Percentiles rank a stretch among this genome's conserved stretches.
phyloP scores from a whole-genome alignment of 306 rosid species.

The Acacia confusa region DNA sequence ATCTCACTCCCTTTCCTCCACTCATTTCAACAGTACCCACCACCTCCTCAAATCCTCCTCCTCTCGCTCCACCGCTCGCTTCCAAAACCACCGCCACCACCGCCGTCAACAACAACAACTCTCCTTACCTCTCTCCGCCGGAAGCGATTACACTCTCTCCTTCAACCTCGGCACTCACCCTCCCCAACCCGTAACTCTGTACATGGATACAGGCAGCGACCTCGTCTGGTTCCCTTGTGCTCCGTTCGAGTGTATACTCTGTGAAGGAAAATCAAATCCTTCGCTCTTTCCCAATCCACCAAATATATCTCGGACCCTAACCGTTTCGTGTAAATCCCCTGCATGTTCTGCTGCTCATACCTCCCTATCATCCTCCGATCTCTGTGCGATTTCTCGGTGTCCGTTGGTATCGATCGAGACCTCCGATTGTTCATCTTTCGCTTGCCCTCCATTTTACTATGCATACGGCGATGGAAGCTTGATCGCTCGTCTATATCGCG shows the following conservation, averaged over 20 bases:
- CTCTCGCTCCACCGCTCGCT: conserved; percentile 57
- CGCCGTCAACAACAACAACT: conserved; percentile 48
- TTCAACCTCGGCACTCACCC: conserved; percentile 48
- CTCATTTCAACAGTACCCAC: conserved; percentile 61
- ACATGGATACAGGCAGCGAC: conserved; percentile 94
- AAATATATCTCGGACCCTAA: conserved; percentile 33
- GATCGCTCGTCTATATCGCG: conserved; percentile 51
- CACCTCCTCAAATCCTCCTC: conserved; percentile 67
- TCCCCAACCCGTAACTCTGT: conserved; percentile 61
- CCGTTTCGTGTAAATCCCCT: conserved; percentile 61
- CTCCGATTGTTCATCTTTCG: conserved; percentile 56
- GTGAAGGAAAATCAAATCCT: conserved; percentile 67
- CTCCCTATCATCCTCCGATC: conserved; percentile 54
- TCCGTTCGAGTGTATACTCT: conserved; percentile 84
- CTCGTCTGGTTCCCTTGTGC: conserved; percentile 91
- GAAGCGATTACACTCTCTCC: conserved; percentile 80
- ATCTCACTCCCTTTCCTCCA: conserved; percentile 58
- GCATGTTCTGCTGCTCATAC: conserved; percentile 74
- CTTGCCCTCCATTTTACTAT: conserved; percentile 77
- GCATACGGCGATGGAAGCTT: conserved; percentile 93
- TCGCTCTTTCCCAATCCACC: conserved; percentile 31
- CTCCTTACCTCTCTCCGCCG: conserved; percentile 78
- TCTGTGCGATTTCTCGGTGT: conserved; percentile 74
- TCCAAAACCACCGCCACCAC: conserved; percentile 46
- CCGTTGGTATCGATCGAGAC: conserved; percentile 70